These are phyloP conservation scores for Globisporangium okanoganense DNA, from an alignment of 352 stramenopile genomes.

Conservation along the genomic window DNA sequence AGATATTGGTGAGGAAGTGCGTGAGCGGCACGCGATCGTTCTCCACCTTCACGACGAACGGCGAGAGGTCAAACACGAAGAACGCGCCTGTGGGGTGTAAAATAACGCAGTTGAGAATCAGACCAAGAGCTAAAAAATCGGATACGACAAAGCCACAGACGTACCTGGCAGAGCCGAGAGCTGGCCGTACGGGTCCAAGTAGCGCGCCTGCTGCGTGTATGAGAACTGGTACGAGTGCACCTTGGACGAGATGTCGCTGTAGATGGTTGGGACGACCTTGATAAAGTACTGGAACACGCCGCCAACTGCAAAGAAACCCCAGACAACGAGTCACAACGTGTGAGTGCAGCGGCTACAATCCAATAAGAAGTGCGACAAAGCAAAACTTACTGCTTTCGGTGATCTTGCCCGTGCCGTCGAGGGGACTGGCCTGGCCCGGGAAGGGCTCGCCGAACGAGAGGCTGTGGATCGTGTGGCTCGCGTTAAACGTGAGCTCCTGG, in stretches of 20 bases:
- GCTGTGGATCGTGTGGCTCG: slow-evolving; percentile 74
- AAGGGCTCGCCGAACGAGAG: slow-evolving; percentile 70
- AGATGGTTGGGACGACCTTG: slow-evolving; percentile 86
- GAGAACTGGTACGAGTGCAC: slow-evolving; percentile 83
- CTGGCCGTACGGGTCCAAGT: slow-evolving; percentile 59
- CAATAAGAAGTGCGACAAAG: background rate
- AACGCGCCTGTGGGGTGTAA: slow-evolving; percentile 42
- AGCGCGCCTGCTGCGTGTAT: slow-evolving; percentile 78
- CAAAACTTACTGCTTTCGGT: slow-evolving; percentile 32
- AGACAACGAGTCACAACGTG: background rate
- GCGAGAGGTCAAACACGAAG: slow-evolving; percentile 84
- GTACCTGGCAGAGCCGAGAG: slow-evolving; percentile 67
- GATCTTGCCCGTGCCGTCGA: slow-evolving; percentile 59
- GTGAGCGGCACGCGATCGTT: slow-evolving; percentile 77
- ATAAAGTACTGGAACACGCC: slow-evolving; percentile 88
- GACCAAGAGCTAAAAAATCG: slow-evolving; percentile 1
- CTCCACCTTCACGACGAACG: slow-evolving; percentile 85
- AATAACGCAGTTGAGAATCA: background rate
- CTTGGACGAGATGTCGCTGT: slow-evolving; percentile 63
- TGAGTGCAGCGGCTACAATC: background rate
- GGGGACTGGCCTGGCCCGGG: slow-evolving; percentile 28
- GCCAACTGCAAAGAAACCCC: slow-evolving; percentile 36
- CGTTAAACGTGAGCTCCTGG: slow-evolving; percentile 76
- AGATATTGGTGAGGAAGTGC: slow-evolving; percentile 85
- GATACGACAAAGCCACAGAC: background rate